These are phyloP conservation scores for Plasmodium falciparum DNA, from an alignment of 169 alveolate species.

Conservation along the genomic window DNA sequence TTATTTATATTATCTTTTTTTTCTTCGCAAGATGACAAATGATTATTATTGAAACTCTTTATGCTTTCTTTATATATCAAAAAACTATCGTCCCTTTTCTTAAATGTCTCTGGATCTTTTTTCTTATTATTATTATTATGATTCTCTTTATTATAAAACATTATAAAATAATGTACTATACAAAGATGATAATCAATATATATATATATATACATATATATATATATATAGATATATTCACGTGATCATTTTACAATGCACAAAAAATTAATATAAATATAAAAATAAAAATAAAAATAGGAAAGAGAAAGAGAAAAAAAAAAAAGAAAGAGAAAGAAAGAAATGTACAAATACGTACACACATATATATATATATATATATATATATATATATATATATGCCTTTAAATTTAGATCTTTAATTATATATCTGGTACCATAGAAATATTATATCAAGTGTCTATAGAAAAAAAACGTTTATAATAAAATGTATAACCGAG, in stretches of 20 bases:
- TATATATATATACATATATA: background rate
- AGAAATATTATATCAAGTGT: too few species aligned
- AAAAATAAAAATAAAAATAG: background rate
- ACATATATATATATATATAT: constrained; percentile 1
- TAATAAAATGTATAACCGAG: too few species aligned
- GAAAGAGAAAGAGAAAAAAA: too few species aligned
- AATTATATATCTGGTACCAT: too few species aligned
- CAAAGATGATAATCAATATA: background rate
- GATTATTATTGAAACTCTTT: constrained; percentile 17
- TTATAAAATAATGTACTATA: background rate
- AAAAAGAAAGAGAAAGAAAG: too few species aligned
- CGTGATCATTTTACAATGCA: background rate
- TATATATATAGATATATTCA: background rate
- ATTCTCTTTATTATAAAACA: constrained; percentile 33
- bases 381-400: background rate
- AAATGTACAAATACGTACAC: too few species aligned
- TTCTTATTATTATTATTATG: constrained; percentile 5
- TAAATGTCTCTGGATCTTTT: constrained; percentile 21
- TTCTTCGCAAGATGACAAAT: constrained; percentile 8
- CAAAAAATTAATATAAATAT: background rate
- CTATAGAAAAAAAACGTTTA: too few species aligned
- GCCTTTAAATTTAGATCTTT: too few species aligned
- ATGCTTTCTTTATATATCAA: constrained; percentile 11
- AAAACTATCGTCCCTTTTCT: constrained; percentile 33
- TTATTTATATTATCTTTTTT: constrained; percentile 4